Percentiles rank a stretch among this genome's conserved stretches.
Conservation (phyloP, 169 alveolate species). For the Eimeria falciformis region DNA sequence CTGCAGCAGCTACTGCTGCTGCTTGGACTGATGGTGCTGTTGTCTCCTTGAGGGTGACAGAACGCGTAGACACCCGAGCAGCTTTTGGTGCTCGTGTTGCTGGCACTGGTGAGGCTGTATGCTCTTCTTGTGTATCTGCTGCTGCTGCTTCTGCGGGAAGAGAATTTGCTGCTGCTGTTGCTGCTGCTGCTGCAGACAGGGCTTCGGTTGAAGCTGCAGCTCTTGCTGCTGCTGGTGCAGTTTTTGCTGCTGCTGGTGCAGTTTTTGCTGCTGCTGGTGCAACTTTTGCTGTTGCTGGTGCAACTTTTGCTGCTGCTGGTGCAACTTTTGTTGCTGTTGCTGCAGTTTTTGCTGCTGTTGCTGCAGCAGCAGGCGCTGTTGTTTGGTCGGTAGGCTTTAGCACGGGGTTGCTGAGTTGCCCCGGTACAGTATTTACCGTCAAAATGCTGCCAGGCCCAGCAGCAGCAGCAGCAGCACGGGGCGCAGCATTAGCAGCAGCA, state of each 20-base stretch:
- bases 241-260: no score
- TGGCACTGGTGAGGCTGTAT: neutral
- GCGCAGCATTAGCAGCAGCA: neutral
- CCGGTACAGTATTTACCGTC: no score
- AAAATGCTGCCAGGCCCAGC: no score
- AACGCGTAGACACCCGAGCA: neutral
- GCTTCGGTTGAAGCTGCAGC: neutral
- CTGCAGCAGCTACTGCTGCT: slow-evolving; percentile 22
- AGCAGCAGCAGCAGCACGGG: slow-evolving; percentile 46
- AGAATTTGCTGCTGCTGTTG: neutral
- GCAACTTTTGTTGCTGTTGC: no score
- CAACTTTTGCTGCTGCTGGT: no score
- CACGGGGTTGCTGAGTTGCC: no score
- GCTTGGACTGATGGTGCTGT: neutral
- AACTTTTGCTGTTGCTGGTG: no score
- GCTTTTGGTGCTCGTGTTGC: neutral
- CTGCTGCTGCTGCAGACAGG: neutral
- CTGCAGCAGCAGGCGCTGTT: no score
- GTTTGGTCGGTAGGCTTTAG: no score
- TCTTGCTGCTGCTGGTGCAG: no score
- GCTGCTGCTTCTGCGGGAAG: neutral
- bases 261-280: no score
- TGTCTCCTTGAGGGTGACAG: neutral
- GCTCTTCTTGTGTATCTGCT: neutral
- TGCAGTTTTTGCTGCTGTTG: no score